Evolutionary conservation across 2,329 filamentous ascomycete species (phyloP).

Genomic region (Colletotrichum sp.): DNA sequence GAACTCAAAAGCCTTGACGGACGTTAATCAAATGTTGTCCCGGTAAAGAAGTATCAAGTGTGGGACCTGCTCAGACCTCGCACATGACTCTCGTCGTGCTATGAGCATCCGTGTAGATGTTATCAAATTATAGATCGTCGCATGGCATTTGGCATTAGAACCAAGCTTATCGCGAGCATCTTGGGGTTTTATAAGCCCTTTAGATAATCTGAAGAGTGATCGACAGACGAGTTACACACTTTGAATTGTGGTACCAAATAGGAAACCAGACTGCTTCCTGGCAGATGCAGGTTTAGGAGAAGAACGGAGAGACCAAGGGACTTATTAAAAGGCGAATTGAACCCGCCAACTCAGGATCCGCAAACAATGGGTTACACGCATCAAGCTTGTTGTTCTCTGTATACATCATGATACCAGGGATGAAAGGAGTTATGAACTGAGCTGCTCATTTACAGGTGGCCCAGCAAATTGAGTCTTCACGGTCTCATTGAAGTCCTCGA

Average conservation of each 20-base stretch:
- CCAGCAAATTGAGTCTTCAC: background rate
- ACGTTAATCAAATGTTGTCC: fast-evolving
- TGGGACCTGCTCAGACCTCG: background rate
- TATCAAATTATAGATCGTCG: background rate
- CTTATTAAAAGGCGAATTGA: background rate
- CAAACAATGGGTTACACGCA: background rate
- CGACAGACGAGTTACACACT: background rate
- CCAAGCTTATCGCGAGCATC: background rate
- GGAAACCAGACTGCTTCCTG: background rate
- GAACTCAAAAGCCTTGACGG: background rate
- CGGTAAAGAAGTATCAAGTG: background rate
- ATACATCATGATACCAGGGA: background rate
- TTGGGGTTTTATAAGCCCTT: background rate
- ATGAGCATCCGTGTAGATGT: background rate
- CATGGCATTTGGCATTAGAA: background rate
- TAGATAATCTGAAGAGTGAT: background rate
- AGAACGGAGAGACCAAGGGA: background rate
- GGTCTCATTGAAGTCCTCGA: background rate
- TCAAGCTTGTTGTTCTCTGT: background rate
- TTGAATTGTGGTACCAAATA: background rate
- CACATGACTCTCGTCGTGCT: background rate
- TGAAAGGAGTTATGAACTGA: background rate
- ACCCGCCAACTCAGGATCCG: background rate
- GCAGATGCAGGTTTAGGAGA: background rate
- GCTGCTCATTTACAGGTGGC: background rate